phyloP scores from a whole-genome alignment of 768 basidiomycete genomes.

The Calocybe cyanea region DNA sequence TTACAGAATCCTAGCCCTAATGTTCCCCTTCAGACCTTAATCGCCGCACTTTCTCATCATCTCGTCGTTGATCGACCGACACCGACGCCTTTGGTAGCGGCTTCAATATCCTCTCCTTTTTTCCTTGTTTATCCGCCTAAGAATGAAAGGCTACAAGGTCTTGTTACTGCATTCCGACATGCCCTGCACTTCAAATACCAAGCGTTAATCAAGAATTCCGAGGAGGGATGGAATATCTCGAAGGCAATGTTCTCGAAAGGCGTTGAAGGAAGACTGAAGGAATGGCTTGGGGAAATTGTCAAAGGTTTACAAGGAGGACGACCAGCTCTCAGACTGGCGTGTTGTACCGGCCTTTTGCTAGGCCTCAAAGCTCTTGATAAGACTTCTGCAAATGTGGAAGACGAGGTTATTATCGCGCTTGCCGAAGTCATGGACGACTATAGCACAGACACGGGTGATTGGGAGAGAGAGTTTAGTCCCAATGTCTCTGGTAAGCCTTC shows the following conservation, averaged over 20 bases:
- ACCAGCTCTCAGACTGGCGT: slow-evolving; percentile 56
- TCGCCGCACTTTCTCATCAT: slow-evolving; percentile 56
- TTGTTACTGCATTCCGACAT: slow-evolving; percentile 57
- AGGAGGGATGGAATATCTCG: slow-evolving; percentile 28
- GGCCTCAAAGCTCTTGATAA: slow-evolving; percentile 54
- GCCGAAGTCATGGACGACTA: slow-evolving; percentile 74
- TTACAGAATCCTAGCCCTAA: slow-evolving; percentile 42
- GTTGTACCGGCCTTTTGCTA: slow-evolving; percentile 59
- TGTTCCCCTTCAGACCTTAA: slow-evolving; percentile 45
- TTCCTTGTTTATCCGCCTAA: slow-evolving; percentile 43
- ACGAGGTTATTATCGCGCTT: slow-evolving; percentile 63
- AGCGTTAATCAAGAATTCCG: slow-evolving; percentile 29
- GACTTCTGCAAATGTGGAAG: slow-evolving; percentile 45
- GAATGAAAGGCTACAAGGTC: slow-evolving; percentile 42
- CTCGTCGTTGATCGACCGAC: slow-evolving; percentile 45
- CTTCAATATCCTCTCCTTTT: slow-evolving; percentile 51
- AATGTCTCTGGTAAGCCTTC: slow-evolving; percentile 37
- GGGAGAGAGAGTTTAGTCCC: slow-evolving; percentile 71
- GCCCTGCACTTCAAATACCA: slow-evolving; percentile 52
- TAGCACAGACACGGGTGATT: slow-evolving; percentile 32
- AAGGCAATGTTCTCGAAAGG: slow-evolving; percentile 34
- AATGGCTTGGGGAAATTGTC: slow-evolving; percentile 51
- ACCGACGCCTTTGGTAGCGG: slow-evolving; percentile 56
- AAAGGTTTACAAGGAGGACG: slow-evolving; percentile 66
- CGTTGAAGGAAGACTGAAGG: slow-evolving; percentile 34